Percentiles rank a stretch among this genome's conserved stretches.
phyloP scores from a whole-genome alignment of 371 early-diverging fungal genomes.

The Parasitella parasitica region DNA sequence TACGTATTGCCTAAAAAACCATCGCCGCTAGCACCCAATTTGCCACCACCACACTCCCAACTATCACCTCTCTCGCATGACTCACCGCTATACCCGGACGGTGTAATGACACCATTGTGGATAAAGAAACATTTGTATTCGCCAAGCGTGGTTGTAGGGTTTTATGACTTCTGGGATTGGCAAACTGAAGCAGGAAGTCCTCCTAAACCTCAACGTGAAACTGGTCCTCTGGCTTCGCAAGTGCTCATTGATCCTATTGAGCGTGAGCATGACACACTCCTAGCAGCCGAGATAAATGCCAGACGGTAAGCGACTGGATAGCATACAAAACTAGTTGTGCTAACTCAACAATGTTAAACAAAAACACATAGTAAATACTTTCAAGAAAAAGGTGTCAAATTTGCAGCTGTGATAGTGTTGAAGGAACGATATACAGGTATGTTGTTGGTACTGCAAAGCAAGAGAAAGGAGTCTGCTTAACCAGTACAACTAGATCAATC shows the following conservation, averaged over 20 bases:
- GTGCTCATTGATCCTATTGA: conserved; percentile 48
- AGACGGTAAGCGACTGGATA: conserved; percentile 43
- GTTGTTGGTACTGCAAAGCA: neutral
- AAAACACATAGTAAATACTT: conserved; percentile 58
- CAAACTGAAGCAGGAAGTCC: conserved; percentile 18
- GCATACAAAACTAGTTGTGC: neutral
- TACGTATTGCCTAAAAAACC: conserved; percentile 40
- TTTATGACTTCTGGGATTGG: conserved; percentile 69
- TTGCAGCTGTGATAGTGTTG: conserved; percentile 69
- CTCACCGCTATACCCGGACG: conserved; percentile 83
- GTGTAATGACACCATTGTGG: conserved; percentile 76
- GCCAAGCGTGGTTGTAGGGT: conserved; percentile 70
- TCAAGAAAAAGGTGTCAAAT: conserved; percentile 71
- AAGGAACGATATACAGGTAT: conserved; percentile 56
- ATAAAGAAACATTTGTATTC: conserved; percentile 61
- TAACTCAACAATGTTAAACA: too few relatives aligned
- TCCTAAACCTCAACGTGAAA: conserved; percentile 36
- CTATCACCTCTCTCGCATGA: conserved; percentile 69
- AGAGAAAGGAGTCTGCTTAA: neutral
- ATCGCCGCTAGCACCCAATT: conserved; percentile 33
- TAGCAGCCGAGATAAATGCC: conserved; percentile 69
- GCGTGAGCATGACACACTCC: conserved; percentile 60
- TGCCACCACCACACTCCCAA: conserved; percentile 45
- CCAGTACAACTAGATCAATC: conserved; percentile 39
- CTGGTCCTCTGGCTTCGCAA: conserved; percentile 60